Conservation (phyloP, 1,284 basidiomycete genomes). For the Ceratobasidium sp. region DNA sequence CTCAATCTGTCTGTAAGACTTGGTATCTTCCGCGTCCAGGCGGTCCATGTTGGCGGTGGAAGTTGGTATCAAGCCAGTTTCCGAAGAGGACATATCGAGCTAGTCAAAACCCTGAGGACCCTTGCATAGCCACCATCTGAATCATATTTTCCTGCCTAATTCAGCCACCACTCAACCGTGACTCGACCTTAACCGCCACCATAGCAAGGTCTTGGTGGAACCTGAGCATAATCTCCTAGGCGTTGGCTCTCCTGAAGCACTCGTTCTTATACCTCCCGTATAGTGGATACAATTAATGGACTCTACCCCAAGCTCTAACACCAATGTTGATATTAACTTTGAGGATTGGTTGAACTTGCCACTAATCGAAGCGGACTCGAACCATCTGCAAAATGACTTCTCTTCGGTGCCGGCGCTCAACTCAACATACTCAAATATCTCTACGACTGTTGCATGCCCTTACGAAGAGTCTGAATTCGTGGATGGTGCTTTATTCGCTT, state of each 20-base stretch:
- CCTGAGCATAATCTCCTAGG: background rate
- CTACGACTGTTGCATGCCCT: background rate
- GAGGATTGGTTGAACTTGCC: slow-evolving; percentile 6
- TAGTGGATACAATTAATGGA: background rate
- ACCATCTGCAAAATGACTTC: background rate
- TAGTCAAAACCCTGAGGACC: background rate
- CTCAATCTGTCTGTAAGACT: slow-evolving; percentile 15
- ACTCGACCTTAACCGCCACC: background rate
- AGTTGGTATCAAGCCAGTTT: background rate
- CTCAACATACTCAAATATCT: background rate
- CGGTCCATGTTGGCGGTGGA: slow-evolving; percentile 33
- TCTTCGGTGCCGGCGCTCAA: background rate
- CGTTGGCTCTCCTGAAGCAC: background rate
- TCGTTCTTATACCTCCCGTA: background rate
- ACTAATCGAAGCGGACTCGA: background rate
- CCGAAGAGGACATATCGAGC: background rate
- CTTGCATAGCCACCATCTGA: background rate
- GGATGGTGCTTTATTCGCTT: too few species aligned
- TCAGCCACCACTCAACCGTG: background rate
- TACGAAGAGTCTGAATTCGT: background rate
- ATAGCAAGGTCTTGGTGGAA: background rate
- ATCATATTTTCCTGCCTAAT: background rate
- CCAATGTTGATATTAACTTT: background rate
- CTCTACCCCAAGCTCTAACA: background rate
- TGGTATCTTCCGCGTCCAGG: slow-evolving; percentile 16